phyloP scores from a whole-genome alignment of 306 rosid species.

The Biancaea sappan region DNA sequence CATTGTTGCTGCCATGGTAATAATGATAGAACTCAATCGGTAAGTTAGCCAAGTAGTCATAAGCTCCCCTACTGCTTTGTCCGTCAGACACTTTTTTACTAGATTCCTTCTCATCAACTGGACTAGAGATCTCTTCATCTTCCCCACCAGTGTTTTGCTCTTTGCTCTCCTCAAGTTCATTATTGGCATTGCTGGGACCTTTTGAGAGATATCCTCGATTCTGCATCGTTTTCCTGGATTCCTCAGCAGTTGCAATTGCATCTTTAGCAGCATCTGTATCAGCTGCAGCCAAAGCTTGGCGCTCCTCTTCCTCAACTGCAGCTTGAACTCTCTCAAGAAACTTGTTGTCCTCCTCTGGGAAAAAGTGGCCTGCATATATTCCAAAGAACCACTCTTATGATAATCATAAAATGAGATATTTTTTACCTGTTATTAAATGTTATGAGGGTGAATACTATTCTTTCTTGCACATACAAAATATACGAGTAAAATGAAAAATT shows the following conservation, averaged over 20 bases:
- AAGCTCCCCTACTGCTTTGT: slow-evolving; percentile 51
- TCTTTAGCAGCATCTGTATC: slow-evolving; percentile 82
- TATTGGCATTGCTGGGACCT: slow-evolving; percentile 38
- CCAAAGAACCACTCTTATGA: slow-evolving; percentile 13
- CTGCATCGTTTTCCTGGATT: slow-evolving; percentile 63
- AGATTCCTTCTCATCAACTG: slow-evolving; percentile 46
- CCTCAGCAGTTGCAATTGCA: slow-evolving; percentile 83
- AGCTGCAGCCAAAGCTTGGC: slow-evolving; percentile 81
- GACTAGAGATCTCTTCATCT: slow-evolving; percentile 36
- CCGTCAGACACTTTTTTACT: slow-evolving; percentile 45
- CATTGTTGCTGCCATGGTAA: slow-evolving; percentile 86
- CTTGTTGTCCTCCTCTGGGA: slow-evolving; percentile 90
- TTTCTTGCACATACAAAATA: slow-evolving; percentile 18
- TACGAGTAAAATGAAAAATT: neutral
- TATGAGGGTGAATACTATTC: slow-evolving; percentile 19
- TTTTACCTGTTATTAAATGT: neutral
- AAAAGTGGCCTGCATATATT: slow-evolving; percentile 76
- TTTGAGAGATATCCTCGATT: slow-evolving; percentile 43
- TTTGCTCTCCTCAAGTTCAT: slow-evolving; percentile 33
- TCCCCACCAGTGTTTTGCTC: slow-evolving; percentile 39
- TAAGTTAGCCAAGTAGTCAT: slow-evolving; percentile 68
- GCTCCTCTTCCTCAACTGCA: slow-evolving; percentile 94
- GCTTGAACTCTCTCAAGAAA: slow-evolving; percentile 83
- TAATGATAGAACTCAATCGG: slow-evolving; percentile 95
- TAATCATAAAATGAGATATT: slow-evolving; percentile 1